Evolutionary conservation across 345 rosid genomes (phyloP), one percentile per base, ranked within the genome.

Genomic region (Nasturtium officinale): DNA sequence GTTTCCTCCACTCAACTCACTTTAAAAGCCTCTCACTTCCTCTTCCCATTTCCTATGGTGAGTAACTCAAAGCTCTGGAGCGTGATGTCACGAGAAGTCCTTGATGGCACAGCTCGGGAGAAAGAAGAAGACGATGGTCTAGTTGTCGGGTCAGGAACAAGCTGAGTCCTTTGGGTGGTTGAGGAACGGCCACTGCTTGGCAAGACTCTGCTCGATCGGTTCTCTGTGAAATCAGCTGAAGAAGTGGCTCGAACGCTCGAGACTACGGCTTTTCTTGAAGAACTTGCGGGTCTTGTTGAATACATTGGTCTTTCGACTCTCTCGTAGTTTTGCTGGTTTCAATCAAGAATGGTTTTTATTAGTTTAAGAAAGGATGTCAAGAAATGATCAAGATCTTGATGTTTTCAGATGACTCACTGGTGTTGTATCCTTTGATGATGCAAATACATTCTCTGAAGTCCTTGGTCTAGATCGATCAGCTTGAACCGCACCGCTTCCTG

Each of bases 21-120:
- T 12, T 7, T 46, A 54, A 54, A 54, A 53, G 37, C 59, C 60
- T 52, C 54, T 77, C 73, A 77, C 73, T 77, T 77, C 73, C 80
- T 77, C 80, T 77, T 77, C 43, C 76, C 80, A 65, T 85, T 88
- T 28, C 91, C 87, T 61, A 92, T 81, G 28, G 96, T 78, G 47
- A 96, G 85, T 71, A 90, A 80, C 80, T 96, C 99, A 13, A 96
- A 84, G 87, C 85, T 92, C 69, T 85, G 77, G 10, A 90, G 79
- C 18, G 89, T 58, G 20, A 84, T 96, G 75, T 87, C 92, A 8
- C 87, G 97, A 40, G 86, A 82, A 33, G 90, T 67, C 59, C 80
- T 83, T 1, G 79, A 79, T 5, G 86, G 72, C 4, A 65, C 82
- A 20, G 86, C 73, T 9, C 97, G 89, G 55, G 84, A 26, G 18